Percentiles rank a stretch among this genome's conserved stretches.
phyloP scores from a whole-genome alignment of 163 green algal genomes.

The Scenedesmus sp. region DNA sequence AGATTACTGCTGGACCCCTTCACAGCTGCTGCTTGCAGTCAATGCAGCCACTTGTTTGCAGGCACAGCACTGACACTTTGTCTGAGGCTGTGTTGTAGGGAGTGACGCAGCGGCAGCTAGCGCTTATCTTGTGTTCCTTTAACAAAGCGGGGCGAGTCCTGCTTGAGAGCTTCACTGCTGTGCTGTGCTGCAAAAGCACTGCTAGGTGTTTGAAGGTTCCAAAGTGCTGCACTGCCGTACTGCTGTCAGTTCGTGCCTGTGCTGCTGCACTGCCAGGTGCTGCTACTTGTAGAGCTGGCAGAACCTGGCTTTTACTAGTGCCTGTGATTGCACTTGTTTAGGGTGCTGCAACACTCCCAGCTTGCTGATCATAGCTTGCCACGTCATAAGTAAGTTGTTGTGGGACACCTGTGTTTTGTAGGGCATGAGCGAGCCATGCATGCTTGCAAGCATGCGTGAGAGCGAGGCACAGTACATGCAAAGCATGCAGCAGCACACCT shows the following conservation, averaged over 20 bases:
- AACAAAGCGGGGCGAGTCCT: neutral
- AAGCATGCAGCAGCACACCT: too few relatives aligned
- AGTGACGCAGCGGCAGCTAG: neutral
- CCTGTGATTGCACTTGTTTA: too few relatives aligned
- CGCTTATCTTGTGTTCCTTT: neutral
- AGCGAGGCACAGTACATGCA: too few relatives aligned
- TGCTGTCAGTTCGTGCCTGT: neutral
- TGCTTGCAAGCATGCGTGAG: too few relatives aligned
- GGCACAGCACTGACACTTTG: neutral
- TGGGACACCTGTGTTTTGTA: too few relatives aligned
- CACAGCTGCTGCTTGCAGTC: neutral
- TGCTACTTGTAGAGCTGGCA: neutral
- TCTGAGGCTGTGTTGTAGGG: neutral
- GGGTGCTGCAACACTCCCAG: too few relatives aligned
- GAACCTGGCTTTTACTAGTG: neutral
- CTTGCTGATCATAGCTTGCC: too few relatives aligned
- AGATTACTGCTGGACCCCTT: neutral
- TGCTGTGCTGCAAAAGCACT: neutral
- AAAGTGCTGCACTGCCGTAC: neutral
- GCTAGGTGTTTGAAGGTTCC: neutral
- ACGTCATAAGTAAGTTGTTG: too few relatives aligned
- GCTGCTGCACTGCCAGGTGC: neutral
- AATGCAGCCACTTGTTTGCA: neutral
- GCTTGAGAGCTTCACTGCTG: neutral
- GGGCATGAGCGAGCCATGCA: too few relatives aligned